Evolutionary conservation across 148 eudicot genomes (phyloP), one percentile per base, ranked within the genome.

Genomic region (Fagopyrum homotropicum): DNA sequence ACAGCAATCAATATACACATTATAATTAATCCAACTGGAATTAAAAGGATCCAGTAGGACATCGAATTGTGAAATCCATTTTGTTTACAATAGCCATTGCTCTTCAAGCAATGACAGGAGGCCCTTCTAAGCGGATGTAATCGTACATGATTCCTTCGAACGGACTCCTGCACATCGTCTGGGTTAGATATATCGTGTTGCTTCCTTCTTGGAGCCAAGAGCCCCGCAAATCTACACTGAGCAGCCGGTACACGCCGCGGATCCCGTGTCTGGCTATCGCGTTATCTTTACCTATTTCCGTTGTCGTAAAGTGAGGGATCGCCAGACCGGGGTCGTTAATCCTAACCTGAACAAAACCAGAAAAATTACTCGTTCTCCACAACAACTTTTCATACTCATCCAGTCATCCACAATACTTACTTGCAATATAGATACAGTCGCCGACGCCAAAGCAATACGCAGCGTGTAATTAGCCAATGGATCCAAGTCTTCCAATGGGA

Each of bases 371-470:
- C 51, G 5, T 48, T 48, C 9, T 2, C 9, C 51, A 48, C 51
- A 4, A 4, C 1, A 57, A 1, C 22, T 59, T 59, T 5, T 10
- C 19, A 17, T 1, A 6, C 26, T 6, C 29, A 22, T 17, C 63
- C 63, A 7, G 26, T 22, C 63, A 57, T 35, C 7, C 6, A 57
- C 63, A 29, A 29, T 29, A 43, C 81, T 56, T 84, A 87, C 98
- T 66, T 92, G 90, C 77, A 92, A 12, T 75, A 87, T 89, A 16
- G 96, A 78, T 4, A 16, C 16, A 77, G 75, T 80, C 12, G 90
- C 82, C n/a, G 98, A 88, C 49, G 98, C 98, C 75, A 92, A 64
- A 30, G 97, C 93, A 44, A 92, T 10, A 60, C 82, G 86, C n/a
- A 92, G 77, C 4, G 91, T 90, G 59, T 92, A 92, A 30, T 40